Evolutionary conservation across 2,329 filamentous ascomycete species (phyloP).

Genomic region (Pseudogymnoascus sp.): DNA sequence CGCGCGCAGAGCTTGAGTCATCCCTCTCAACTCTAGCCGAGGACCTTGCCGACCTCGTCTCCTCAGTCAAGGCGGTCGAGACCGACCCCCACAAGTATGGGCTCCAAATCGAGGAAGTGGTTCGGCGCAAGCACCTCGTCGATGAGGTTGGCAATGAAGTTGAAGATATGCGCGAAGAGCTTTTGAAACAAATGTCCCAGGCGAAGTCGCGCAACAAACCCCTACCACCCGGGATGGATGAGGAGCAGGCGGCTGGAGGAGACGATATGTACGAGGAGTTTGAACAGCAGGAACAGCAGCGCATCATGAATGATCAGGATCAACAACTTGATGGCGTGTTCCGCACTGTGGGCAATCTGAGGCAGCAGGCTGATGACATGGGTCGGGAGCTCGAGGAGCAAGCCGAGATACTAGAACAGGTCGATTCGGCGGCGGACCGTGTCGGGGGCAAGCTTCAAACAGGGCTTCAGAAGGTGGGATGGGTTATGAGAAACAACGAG

Average conservation of each 20-base stretch:
- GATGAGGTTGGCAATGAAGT: conserved; percentile 85
- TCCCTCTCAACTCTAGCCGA: conserved; percentile 63
- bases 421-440: conserved; percentile 76
- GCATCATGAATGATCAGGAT: conserved; percentile 94
- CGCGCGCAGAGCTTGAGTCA: conserved; percentile 57
- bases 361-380: conserved; percentile 91
- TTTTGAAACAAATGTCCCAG: conserved; percentile 50
- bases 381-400: conserved; percentile 94
- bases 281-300: conserved; percentile 82
- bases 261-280: conserved; percentile 60
- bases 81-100: conserved; percentile 81
- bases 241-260: conserved; percentile 23
- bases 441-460: conserved; percentile 78
- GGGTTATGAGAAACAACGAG: conserved; percentile 84
- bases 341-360: conserved; percentile 81
- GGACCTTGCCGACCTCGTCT: conserved; percentile 82
- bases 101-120: conserved; percentile 72
- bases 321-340: conserved; percentile 88
- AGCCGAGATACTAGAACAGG: conserved; percentile 74
- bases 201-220: conserved; percentile 43
- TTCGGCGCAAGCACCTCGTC: conserved; percentile 71
- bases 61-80: conserved; percentile 81
- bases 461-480: conserved; percentile 77
- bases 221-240: conserved; percentile 42
- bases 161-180: conserved; percentile 78